Evolutionary conservation across 2,329 filamentous ascomycete genomes (phyloP).

Genomic region (Alternaria brassicae): DNA sequence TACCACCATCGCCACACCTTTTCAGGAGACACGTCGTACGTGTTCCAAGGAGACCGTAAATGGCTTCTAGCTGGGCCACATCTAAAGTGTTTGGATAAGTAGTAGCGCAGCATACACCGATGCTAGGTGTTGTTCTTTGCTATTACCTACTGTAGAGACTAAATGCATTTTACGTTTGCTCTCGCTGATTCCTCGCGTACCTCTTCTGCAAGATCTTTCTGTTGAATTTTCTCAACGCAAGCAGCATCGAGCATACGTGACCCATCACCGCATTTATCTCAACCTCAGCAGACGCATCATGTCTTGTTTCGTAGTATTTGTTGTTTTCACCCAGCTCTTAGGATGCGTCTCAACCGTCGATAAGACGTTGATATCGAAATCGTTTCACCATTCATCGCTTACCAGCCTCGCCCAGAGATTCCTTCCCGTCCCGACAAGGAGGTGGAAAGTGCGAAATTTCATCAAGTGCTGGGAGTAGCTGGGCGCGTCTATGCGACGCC

Average conservation of each 20-base stretch:
- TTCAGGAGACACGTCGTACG: rapidly evolving
- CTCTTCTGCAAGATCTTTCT: not conserved
- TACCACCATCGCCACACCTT: rapidly evolving
- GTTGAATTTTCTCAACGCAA: not conserved
- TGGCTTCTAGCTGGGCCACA: not conserved
- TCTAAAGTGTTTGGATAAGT: not conserved
- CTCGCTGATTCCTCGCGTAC: not conserved
- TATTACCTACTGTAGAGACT: not conserved
- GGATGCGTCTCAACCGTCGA: no score
- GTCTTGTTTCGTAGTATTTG: not conserved
- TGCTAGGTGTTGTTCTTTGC: not conserved
- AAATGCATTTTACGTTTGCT: not conserved
- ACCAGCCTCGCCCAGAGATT: not conserved
- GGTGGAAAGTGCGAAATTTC: no score
- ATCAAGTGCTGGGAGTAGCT: no score
- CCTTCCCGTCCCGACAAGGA: not conserved
- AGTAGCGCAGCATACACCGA: not conserved
- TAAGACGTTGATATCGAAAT: not conserved
- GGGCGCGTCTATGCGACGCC: no score
- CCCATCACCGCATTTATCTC: not conserved
- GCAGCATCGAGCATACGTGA: not conserved
- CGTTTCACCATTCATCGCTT: not conserved
- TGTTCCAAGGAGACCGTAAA: not conserved
- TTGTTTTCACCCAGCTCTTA: not conserved
- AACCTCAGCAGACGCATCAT: not conserved